A percentile compares a stretch with the other conserved stretches of the same genome.
Evolutionary conservation across 371 early-diverging fungal genomes (phyloP).

Genomic region (Lichtheimia hyalospora): DNA sequence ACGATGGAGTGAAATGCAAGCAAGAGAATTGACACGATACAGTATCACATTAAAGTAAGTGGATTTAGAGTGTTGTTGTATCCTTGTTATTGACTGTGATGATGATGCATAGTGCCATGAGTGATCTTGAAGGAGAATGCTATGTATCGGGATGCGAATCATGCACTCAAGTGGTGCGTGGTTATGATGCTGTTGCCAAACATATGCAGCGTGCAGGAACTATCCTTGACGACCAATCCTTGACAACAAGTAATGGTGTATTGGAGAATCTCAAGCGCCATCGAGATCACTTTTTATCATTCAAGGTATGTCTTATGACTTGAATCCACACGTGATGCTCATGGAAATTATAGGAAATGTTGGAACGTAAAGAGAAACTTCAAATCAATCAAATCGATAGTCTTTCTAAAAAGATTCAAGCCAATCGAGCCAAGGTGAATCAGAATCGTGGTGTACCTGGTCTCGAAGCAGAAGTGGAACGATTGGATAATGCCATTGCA

Average conservation of each 20-base stretch:
- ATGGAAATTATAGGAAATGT: conserved; percentile 10
- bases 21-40: conserved; percentile 45
- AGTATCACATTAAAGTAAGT: conserved; percentile 52
- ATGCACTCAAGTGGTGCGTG: conserved; percentile 50
- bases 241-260: conserved; percentile 39
- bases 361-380: conserved; percentile 22
- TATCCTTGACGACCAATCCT: conserved; percentile 46
- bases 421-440: conserved; percentile 37
- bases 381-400: conserved; percentile 22
- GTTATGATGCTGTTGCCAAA: conserved; percentile 45
- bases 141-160: conserved; percentile 46
- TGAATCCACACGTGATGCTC: too few relatives aligned
- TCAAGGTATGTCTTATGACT: conserved; percentile 44
- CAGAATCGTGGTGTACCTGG: conserved; percentile 48
- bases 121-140: conserved; percentile 50
- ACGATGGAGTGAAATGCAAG: conserved; percentile 53
- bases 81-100: too few relatives aligned
- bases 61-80: neutral
- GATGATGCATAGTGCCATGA: conserved; percentile 43
- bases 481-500: conserved; percentile 33
- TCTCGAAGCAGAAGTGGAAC: conserved; percentile 40
- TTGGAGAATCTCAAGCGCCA: conserved; percentile 62
- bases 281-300: conserved; percentile 54
- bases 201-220: conserved; percentile 42
- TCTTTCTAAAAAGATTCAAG: conserved; percentile 27